These are phyloP conservation scores for Ogataea trehaloabstinens DNA, from an alignment of 805 yeast genomes.

Conservation along the genomic window DNA sequence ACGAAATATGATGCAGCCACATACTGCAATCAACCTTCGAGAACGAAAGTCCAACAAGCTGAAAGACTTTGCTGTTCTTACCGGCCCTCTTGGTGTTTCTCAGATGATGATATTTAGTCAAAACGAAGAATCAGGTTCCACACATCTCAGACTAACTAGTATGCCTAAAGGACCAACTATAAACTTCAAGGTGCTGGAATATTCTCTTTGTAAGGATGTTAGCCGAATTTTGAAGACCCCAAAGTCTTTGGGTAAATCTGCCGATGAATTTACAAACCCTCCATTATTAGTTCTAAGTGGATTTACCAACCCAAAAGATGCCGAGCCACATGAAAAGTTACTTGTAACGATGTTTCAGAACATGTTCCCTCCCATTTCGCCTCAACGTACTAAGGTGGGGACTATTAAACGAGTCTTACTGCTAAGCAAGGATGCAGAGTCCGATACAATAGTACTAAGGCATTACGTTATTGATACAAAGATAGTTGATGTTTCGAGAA, in stretches of 20 bases:
- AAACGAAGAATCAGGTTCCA: slow-evolving; percentile 70
- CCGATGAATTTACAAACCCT: slow-evolving; percentile 66
- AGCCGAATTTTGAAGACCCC: slow-evolving; percentile 69
- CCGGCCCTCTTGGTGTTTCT: slow-evolving; percentile 92
- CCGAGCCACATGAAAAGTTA: slow-evolving; percentile 72
- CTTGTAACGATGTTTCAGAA: slow-evolving; percentile 89
- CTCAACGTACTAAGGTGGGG: slow-evolving; percentile 70
- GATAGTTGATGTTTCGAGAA: slow-evolving; percentile 72
- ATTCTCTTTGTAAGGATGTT: slow-evolving; percentile 82
- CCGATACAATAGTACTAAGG: slow-evolving; percentile 77
- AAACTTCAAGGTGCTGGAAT: slow-evolving; percentile 73
- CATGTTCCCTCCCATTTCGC: slow-evolving; percentile 93
- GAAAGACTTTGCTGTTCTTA: slow-evolving; percentile 96
- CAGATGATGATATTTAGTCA: slow-evolving; percentile 88
- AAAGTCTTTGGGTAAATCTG: slow-evolving; percentile 66
- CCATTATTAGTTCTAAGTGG: slow-evolving; percentile 93
- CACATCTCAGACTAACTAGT: slow-evolving; percentile 78
- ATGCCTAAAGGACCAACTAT: slow-evolving; percentile 95
- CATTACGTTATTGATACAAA: slow-evolving; percentile 89
- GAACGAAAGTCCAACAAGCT: slow-evolving; percentile 86
- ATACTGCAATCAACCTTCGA: slow-evolving; percentile 83
- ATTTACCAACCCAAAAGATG: slow-evolving; percentile 66
- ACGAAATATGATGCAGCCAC: slow-evolving; percentile 91
- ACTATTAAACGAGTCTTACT: slow-evolving; percentile 82
- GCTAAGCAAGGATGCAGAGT: slow-evolving; percentile 67